Conservation (phyloP, 1,139 yeast genomes). For the Saccharomycopsis crataegensis region DNA sequence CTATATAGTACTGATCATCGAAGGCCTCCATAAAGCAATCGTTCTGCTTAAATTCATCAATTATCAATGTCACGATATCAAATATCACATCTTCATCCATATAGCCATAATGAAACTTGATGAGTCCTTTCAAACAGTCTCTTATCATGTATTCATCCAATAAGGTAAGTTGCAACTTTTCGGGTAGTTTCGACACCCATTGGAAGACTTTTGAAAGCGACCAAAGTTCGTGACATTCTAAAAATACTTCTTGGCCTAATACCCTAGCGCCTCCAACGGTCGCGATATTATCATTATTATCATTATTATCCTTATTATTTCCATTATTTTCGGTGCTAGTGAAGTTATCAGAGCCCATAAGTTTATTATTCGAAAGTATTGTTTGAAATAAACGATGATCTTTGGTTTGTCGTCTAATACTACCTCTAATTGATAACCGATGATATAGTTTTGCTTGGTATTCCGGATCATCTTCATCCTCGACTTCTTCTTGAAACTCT, state of each 20-base stretch:
- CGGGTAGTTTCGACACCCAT: conserved; percentile 1
- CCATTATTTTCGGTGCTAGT: too few species aligned
- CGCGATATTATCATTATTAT: too few species aligned
- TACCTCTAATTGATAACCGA: background rate
- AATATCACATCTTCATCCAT: background rate
- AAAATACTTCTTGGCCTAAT: too few species aligned
- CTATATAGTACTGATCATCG: conserved; percentile 1
- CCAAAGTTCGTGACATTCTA: background rate
- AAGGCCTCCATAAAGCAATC: conserved; percentile 4
- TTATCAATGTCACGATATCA: conserved; percentile 14
- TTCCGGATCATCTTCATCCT: conserved; percentile 31
- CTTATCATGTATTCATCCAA: background rate
- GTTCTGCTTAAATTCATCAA: conserved; percentile 20
- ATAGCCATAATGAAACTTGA: conserved; percentile 1
- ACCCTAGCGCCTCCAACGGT: too few species aligned
- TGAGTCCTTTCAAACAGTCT: background rate
- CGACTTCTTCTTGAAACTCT: background rate
- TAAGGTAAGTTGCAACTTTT: background rate
- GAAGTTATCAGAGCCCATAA: too few species aligned
- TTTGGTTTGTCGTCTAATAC: background rate
- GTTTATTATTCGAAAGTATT: too few species aligned
- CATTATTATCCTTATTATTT: too few species aligned
- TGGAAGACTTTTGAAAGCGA: background rate
- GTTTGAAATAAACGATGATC: too few species aligned
- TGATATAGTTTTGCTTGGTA: conserved; percentile 25